These are phyloP conservation scores for Flaveria floridana DNA, from an alignment of 140 eudicot species.

Conservation along the genomic window DNA sequence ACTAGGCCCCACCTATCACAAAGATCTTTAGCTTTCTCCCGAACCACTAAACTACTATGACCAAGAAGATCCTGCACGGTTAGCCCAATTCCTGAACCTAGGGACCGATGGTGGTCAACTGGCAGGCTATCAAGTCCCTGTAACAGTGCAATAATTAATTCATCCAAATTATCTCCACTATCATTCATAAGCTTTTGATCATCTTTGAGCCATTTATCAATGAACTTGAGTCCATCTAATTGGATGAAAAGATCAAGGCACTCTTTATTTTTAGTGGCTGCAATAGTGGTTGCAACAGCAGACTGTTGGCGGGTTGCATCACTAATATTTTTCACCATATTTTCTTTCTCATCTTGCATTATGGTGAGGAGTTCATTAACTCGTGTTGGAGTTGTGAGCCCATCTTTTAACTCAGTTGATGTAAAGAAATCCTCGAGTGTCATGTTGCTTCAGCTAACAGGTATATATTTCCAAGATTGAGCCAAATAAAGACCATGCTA, in stretches of 20 bases:
- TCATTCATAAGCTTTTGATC: conserved; percentile 42
- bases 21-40: conserved; percentile 57
- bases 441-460: conserved; percentile 48
- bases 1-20: conserved; percentile 52
- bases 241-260: conserved; percentile 74
- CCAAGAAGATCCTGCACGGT: conserved; percentile 57
- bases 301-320: conserved; percentile 69
- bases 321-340: conserved; percentile 36
- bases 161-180: conserved; percentile 39
- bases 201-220: conserved; percentile 70
- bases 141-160: conserved; percentile 49
- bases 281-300: conserved; percentile 69
- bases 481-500: conserved; percentile 24
- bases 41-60: conserved; percentile 49
- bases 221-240: conserved; percentile 66
- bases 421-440: conserved; percentile 82
- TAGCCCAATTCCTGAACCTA: conserved; percentile 51
- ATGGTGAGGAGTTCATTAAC: conserved; percentile 57
- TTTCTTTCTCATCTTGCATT: conserved; percentile 57
- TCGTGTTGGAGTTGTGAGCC: conserved; percentile 67
- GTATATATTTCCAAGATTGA: conserved; percentile 32
- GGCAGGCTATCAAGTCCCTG: conserved; percentile 55
- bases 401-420: conserved; percentile 72
- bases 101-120: conserved; percentile 34
- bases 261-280: conserved; percentile 65